Conservation (phyloP, 805 yeast genomes). For the Komagataella pseudopastoris region DNA sequence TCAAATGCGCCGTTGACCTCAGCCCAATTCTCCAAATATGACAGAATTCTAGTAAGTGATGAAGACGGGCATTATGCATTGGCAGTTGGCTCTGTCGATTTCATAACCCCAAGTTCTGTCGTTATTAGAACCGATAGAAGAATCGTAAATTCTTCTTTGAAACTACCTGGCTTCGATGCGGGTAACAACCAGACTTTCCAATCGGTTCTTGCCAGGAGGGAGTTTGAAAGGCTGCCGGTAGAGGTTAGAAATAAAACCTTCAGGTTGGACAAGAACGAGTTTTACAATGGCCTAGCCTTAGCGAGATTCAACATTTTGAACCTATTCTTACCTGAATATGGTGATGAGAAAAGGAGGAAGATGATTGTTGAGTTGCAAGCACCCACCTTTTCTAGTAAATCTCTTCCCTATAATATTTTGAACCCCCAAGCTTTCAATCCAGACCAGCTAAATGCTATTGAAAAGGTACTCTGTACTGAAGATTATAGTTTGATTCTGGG, state of each 20-base stretch:
- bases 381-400: slow-evolving; percentile 25
- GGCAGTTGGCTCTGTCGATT: slow-evolving; percentile 44
- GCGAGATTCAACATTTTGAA: slow-evolving; percentile 69
- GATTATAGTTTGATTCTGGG: slow-evolving; percentile 81
- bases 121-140: slow-evolving; percentile 40
- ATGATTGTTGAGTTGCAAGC: slow-evolving; percentile 38
- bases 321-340: slow-evolving; percentile 37
- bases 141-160: slow-evolving; percentile 25
- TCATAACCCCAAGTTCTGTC: slow-evolving; percentile 27
- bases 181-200: slow-evolving; percentile 34
- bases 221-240: slow-evolving; percentile 1
- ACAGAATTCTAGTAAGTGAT: slow-evolving; percentile 64
- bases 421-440: slow-evolving; percentile 31
- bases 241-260: slow-evolving; percentile 18
- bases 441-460: slow-evolving; percentile 64
- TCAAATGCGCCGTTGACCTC: slow-evolving; percentile 11
- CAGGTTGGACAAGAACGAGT: slow-evolving; percentile 72
- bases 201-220: slow-evolving; percentile 24
- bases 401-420: slow-evolving; percentile 11
- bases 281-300: slow-evolving; percentile 58
- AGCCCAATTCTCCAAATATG: slow-evolving; percentile 42
- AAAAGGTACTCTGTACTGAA: slow-evolving; percentile 44
- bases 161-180: slow-evolving; percentile 26
- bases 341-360: slow-evolving; percentile 29
- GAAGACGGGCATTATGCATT: slow-evolving; percentile 68